These are phyloP conservation scores for Aspergillus ochraceus DNA, from an alignment of 2,329 filamentous ascomycete species.

Conservation along the genomic window DNA sequence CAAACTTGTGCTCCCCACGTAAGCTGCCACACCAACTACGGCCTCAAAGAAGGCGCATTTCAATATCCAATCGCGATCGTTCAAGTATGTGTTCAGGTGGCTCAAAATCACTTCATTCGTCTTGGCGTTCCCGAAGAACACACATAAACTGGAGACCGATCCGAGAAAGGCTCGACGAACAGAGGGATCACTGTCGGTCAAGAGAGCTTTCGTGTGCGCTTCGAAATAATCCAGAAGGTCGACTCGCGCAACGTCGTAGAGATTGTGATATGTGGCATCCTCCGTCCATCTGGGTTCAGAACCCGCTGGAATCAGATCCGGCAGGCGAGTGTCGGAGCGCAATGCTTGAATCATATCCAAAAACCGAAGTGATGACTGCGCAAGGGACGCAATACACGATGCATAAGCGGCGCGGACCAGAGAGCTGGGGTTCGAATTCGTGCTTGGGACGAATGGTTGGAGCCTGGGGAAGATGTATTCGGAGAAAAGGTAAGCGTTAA, in stretches of 20 bases:
- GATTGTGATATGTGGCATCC: slow-evolving; percentile 69
- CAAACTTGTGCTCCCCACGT: slow-evolving; percentile 82
- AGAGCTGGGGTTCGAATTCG: slow-evolving; percentile 59
- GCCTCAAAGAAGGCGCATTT: slow-evolving; percentile 97
- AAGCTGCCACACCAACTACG: slow-evolving; percentile 87
- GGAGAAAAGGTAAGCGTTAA: slow-evolving; percentile 67
- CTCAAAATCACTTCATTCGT: slow-evolving; percentile 95
- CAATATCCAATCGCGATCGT: slow-evolving; percentile 93
- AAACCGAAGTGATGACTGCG: slow-evolving; percentile 79
- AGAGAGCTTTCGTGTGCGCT: slow-evolving; percentile 79
- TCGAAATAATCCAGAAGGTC: slow-evolving; percentile 86
- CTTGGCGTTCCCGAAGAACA: slow-evolving; percentile 90
- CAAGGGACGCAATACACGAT: slow-evolving; percentile 84
- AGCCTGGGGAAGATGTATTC: slow-evolving; percentile 65
- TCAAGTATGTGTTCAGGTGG: slow-evolving; percentile 94
- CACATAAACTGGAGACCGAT: slow-evolving; percentile 86
- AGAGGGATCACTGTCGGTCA: slow-evolving; percentile 81
- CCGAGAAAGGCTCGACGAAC: slow-evolving; percentile 88
- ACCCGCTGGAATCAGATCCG: slow-evolving; percentile 71
- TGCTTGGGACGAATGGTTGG: slow-evolving; percentile 56
- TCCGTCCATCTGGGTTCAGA: slow-evolving; percentile 71
- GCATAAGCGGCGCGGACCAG: slow-evolving; percentile 89
- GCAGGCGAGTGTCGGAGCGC: slow-evolving; percentile 77
- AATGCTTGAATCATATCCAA: slow-evolving; percentile 89
- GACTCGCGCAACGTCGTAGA: slow-evolving; percentile 83